A percentile compares a stretch with the other conserved stretches of the same genome.
Conservation (phyloP, 2,329 filamentous ascomycete genomes). For the Stachybotrys echinatus region DNA sequence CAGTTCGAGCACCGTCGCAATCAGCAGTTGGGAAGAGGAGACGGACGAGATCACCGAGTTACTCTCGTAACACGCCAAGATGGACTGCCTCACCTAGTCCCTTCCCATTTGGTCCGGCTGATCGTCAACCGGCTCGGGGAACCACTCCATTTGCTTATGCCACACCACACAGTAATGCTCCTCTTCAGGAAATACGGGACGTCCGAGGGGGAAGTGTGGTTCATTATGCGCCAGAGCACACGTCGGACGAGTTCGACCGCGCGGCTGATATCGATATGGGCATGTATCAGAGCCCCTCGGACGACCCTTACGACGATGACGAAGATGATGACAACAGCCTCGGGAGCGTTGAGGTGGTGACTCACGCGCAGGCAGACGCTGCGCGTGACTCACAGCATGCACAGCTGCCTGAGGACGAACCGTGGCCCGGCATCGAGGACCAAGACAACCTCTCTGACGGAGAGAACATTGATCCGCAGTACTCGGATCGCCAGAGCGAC, state of each 20-base stretch:
- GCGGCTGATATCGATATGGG: slow-evolving; percentile 29
- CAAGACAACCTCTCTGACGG: slow-evolving; percentile 37
- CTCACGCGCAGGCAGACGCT: slow-evolving; percentile 14
- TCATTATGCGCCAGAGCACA: slow-evolving; percentile 20
- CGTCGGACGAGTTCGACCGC: slow-evolving; percentile 29
- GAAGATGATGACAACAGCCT: slow-evolving; percentile 15
- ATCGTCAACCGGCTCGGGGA: slow-evolving; percentile 29
- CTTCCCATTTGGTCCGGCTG: slow-evolving; percentile 26
- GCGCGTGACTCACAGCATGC: slow-evolving; percentile 19
- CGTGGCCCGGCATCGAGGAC: slow-evolving; percentile 53
- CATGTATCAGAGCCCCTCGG: slow-evolving; percentile 28
- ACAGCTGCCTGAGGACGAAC: slow-evolving; percentile 46
- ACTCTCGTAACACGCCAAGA: slow-evolving; percentile 48
- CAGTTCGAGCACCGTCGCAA: slow-evolving; percentile 15
- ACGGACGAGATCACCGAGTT: slow-evolving; percentile 53
- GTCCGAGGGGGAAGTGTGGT: slow-evolving; percentile 21
- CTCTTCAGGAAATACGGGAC: slow-evolving; percentile 30
- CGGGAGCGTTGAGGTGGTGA: slow-evolving; percentile 18
- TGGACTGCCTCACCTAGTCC: slow-evolving; percentile 47
- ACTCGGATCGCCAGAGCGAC: slow-evolving; percentile 23
- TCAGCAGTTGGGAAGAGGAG: slow-evolving; percentile 40
- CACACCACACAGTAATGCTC: slow-evolving; percentile 64
- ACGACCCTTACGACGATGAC: slow-evolving; percentile 25
- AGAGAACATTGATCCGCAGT: slow-evolving; percentile 45
- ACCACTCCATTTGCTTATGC: slow-evolving; percentile 66